phyloP scores from a whole-genome alignment of 768 basidiomycete genomes.

The Lactarius psammicola region DNA sequence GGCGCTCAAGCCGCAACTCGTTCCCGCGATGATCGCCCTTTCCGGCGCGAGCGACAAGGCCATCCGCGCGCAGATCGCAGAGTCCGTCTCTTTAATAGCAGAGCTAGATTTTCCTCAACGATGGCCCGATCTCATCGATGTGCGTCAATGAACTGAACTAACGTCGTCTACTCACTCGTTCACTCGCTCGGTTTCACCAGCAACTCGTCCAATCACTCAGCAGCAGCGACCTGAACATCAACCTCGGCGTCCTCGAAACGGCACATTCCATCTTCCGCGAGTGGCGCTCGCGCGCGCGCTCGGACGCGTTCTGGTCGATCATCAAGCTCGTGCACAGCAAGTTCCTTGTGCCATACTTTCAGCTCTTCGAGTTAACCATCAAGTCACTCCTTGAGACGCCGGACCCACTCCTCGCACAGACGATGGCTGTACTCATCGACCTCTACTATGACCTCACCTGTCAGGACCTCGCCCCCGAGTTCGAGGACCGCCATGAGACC shows the following conservation, averaged over 20 bases:
- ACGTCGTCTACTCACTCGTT: not conserved
- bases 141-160: constrained; percentile 42
- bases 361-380: constrained; percentile 72
- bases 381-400: constrained; percentile 47
- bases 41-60: constrained; percentile 70
- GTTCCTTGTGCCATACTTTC: constrained; percentile 82
- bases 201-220: constrained; percentile 88
- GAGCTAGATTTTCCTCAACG: constrained; percentile 85
- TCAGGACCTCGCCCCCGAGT: constrained; percentile 91
- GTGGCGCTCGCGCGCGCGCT: constrained; percentile 89
- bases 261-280: constrained; percentile 94
- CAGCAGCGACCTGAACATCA: constrained; percentile 74
- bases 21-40: constrained; percentile 88
- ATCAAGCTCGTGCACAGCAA: constrained; percentile 88
- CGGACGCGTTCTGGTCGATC: constrained; percentile 80
- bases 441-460: constrained; percentile 93
- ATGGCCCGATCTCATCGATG: constrained; percentile 90
- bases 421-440: constrained; percentile 75
- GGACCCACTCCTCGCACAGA: constrained; percentile 57
- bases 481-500: constrained; percentile 82
- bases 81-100: constrained; percentile 90
- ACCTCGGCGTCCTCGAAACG: constrained; percentile 87
- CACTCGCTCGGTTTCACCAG: constrained; percentile 34
- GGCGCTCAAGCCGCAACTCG: constrained; percentile 69
- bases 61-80: constrained; percentile 83